A percentile compares a stretch with the other conserved stretches of the same genome.
Evolutionary conservation across 768 basidiomycete species (phyloP).

Genomic region (Termitomyces sp.): DNA sequence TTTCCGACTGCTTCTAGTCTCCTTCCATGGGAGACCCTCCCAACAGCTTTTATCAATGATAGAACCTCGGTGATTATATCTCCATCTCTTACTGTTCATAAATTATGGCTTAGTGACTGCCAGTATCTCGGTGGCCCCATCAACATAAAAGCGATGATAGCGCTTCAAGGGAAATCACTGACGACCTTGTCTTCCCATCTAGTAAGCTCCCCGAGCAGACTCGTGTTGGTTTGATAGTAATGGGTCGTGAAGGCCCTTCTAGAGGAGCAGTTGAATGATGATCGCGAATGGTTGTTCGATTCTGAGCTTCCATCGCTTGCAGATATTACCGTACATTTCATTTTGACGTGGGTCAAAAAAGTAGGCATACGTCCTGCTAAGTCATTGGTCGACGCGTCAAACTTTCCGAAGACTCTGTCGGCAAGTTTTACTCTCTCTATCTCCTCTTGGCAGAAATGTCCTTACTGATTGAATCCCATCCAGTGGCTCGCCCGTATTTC

Average conservation of each 20-base stretch:
- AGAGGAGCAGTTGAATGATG: slow-evolving; percentile 47
- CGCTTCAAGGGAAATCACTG: slow-evolving; percentile 16
- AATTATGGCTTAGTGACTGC: neutral
- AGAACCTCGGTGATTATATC: slow-evolving; percentile 40
- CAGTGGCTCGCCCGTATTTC: slow-evolving; percentile 49
- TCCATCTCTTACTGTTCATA: neutral
- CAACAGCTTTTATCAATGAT: slow-evolving; percentile 45
- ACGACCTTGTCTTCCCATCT: slow-evolving; percentile 45
- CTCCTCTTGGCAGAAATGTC: neutral
- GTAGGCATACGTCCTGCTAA: slow-evolving; percentile 27
- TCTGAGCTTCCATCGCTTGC: slow-evolving; percentile 48
- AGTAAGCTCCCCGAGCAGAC: slow-evolving; percentile 25
- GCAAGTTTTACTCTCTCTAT: slow-evolving; percentile 23
- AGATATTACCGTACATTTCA: slow-evolving; percentile 50
- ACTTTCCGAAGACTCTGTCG: slow-evolving; percentile 37
- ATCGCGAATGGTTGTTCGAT: slow-evolving; percentile 55
- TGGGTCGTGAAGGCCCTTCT: slow-evolving; percentile 21
- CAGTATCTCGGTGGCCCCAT: slow-evolving; percentile 34
- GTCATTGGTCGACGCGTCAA: slow-evolving; percentile 31
- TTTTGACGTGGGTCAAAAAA: slow-evolving; percentile 39
- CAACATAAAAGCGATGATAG: slow-evolving; percentile 23
- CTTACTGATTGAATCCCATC: slow-evolving; percentile 1
- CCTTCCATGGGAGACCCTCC: slow-evolving; percentile 47
- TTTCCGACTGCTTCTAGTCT: slow-evolving; percentile 37
- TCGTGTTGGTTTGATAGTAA: neutral